phyloP scores from a whole-genome alignment of 2,329 filamentous ascomycete genomes.

The Xylaria sp. region DNA sequence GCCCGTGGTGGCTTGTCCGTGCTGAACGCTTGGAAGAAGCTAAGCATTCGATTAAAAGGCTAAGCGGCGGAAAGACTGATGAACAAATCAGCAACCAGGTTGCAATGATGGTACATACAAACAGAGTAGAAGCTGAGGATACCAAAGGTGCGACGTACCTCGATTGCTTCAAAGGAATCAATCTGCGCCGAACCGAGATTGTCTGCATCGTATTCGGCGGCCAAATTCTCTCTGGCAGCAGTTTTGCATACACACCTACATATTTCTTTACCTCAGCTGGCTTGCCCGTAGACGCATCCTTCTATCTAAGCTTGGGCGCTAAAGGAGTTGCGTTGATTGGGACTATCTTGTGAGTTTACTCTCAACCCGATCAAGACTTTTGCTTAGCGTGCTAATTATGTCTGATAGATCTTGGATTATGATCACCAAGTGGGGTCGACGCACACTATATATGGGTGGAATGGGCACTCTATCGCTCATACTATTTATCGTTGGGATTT shows the following conservation, averaged over 20 bases:
- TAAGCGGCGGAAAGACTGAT: conserved; percentile 46
- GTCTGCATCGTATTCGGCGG: conserved; percentile 52
- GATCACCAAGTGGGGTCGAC: conserved; percentile 53
- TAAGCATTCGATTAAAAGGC: conserved; percentile 48
- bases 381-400: conserved; percentile 31
- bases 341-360: conserved; percentile 50
- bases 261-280: conserved; percentile 53
- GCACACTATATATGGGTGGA: conserved; percentile 54
- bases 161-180: conserved; percentile 59
- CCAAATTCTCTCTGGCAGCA: conserved; percentile 50
- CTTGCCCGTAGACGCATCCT: conserved; percentile 46
- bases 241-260: conserved; percentile 53
- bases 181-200: conserved; percentile 58
- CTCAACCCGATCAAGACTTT: not conserved
- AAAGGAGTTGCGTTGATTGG: conserved; percentile 52
- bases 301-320: conserved; percentile 49
- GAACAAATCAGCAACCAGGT: conserved; percentile 53
- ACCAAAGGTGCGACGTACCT: conserved; percentile 55
- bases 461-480: conserved; percentile 51
- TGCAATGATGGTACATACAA: conserved; percentile 58
- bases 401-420: conserved; percentile 54
- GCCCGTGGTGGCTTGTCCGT: conserved; percentile 58
- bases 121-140: conserved; percentile 55
- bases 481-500: conserved; percentile 53
- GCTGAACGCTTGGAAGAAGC: conserved; percentile 52